Evolutionary conservation across 1,284 basidiomycete genomes (phyloP).

Genomic region (Vanrija sp.): DNA sequence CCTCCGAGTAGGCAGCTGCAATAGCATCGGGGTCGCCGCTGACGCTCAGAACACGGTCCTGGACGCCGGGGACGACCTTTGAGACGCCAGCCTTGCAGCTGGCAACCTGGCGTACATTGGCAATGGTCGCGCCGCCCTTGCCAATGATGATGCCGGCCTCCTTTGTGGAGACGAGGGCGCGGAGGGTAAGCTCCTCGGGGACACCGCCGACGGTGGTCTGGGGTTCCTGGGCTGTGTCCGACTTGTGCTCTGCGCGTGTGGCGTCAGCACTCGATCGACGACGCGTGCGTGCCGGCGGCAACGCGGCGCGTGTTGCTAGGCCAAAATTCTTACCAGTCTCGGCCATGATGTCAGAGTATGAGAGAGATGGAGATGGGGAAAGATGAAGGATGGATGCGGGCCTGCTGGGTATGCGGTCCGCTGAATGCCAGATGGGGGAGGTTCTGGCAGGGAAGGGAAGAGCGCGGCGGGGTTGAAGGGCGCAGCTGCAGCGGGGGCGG

Average conservation of each 20-base stretch:
- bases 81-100: conserved; percentile 97
- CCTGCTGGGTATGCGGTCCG: no score
- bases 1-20: conserved; percentile 91
- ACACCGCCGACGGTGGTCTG: conserved; percentile 21
- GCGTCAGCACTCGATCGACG: background rate
- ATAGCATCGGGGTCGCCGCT: conserved; percentile 86
- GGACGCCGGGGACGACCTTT: conserved; percentile 95
- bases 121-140: conserved; percentile 94
- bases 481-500: conserved; percentile 8
- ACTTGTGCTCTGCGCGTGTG: conserved; percentile 8
- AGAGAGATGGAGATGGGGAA: conserved; percentile 3
- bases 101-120: conserved; percentile 87
- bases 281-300: background rate
- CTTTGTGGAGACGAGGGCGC: conserved; percentile 90
- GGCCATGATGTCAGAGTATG: conserved; percentile 7
- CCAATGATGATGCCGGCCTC: conserved; percentile 95
- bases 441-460: conserved; percentile 11
- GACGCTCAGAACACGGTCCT: conserved; percentile 94
- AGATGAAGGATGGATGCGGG: conserved; percentile 7
- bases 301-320: background rate
- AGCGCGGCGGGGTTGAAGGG: conserved; percentile 10
- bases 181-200: conserved; percentile 67
- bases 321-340: conserved; percentile 9
- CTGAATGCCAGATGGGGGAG: background rate
- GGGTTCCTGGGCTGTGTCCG: conserved; percentile 22